These are phyloP conservation scores for Xylaria flabelliformis DNA, from an alignment of 495 filamentous ascomycete genomes.

Conservation along the genomic window DNA sequence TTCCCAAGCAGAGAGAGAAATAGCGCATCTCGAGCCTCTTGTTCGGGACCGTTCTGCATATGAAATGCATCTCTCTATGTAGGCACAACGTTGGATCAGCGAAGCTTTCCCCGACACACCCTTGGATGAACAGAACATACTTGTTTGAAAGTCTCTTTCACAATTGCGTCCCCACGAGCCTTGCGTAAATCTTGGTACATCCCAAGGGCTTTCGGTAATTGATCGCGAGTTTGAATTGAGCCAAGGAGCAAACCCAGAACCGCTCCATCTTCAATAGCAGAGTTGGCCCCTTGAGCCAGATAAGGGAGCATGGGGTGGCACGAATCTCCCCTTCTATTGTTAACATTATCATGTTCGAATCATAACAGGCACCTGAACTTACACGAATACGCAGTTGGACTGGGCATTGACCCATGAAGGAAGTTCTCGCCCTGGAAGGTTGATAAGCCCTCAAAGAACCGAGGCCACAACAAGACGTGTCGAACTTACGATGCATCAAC, in stretches of 20 bases:
- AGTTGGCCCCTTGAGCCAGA: constrained; percentile 56
- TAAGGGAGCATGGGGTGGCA: constrained; percentile 67
- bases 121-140: constrained; percentile 4
- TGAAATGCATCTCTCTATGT: constrained; percentile 57
- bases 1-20: constrained; percentile 55
- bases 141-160: constrained; percentile 58
- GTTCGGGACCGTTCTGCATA: constrained; percentile 56
- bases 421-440: constrained; percentile 37
- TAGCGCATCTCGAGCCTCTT: constrained; percentile 53
- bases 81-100: background rate
- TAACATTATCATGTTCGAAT: background rate
- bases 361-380: constrained; percentile 14
- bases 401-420: constrained; percentile 36
- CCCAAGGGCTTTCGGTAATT: constrained; percentile 52
- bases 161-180: constrained; percentile 59
- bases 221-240: constrained; percentile 34
- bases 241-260: constrained; percentile 31
- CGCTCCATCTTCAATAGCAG: constrained; percentile 49
- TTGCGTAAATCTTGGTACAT: constrained; percentile 64
- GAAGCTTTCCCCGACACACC: background rate
- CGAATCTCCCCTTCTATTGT: constrained; percentile 51
- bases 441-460: background rate
- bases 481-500: constrained; percentile 43
- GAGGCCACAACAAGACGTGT: background rate
- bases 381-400: constrained; percentile 38